Percentiles rank a stretch among this genome's conserved stretches.
phyloP scores from a whole-genome alignment of 2,329 filamentous ascomycete genomes.

The Fusarium graminum region DNA sequence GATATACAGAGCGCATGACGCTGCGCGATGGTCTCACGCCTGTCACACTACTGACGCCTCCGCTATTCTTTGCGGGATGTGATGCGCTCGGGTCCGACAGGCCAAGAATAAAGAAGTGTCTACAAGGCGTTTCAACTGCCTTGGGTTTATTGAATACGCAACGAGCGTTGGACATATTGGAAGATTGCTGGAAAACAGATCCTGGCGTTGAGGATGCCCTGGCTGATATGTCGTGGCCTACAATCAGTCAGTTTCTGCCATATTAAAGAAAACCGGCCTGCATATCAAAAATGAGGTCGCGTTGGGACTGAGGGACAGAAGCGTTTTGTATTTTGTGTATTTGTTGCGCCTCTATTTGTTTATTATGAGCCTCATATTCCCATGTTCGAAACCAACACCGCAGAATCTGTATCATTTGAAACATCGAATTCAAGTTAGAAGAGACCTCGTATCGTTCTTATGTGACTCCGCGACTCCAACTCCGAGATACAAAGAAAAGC shows the following conservation, averaged over 20 bases:
- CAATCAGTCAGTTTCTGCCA: slow-evolving; percentile 29
- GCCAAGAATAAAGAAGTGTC: slow-evolving; percentile 22
- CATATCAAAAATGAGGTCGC: too few species aligned
- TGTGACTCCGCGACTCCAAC: slow-evolving; percentile 5
- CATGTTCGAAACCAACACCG: not conserved
- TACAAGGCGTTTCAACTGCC: slow-evolving; percentile 30
- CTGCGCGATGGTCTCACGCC: slow-evolving; percentile 35
- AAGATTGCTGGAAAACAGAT: slow-evolving; percentile 28
- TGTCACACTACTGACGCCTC: slow-evolving; percentile 30
- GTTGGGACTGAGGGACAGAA: too few species aligned
- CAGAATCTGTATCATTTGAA: not conserved
- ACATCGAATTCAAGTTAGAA: not conserved
- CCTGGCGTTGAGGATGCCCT: slow-evolving; percentile 26
- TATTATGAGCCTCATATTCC: not conserved
- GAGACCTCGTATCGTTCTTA: not conserved
- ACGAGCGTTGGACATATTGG: slow-evolving; percentile 32
- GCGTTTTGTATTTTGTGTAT: not conserved
- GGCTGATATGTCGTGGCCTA: slow-evolving; percentile 28
- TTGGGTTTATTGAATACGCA: slow-evolving; percentile 33
- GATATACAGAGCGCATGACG: slow-evolving; percentile 24
- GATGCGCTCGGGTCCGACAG: slow-evolving; percentile 32
- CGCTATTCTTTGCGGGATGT: slow-evolving; percentile 35
- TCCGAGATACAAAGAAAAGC: slow-evolving; percentile 29
- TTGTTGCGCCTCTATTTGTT: not conserved
- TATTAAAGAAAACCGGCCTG: slow-evolving; percentile 6